Evolutionary conservation across 2,329 filamentous ascomycete species (phyloP), one percentile per base, ranked within the genome.

Genomic region (Penicillium freii): DNA sequence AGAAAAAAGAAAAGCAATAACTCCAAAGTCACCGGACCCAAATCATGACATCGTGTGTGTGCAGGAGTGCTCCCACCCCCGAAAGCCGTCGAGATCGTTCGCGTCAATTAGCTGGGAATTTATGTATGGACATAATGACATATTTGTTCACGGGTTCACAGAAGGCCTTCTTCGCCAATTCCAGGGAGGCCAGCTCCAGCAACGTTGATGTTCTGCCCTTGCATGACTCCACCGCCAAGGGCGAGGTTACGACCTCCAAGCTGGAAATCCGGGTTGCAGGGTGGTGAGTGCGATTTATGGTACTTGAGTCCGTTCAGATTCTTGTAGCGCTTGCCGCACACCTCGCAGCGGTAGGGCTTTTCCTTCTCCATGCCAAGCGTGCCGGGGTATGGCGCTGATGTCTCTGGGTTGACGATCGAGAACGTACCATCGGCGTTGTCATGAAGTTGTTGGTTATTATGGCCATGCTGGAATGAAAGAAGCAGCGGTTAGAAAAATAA

Each of bases 291-390:
- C 62, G 87, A 85, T 75, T 90, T 91, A 78, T 89, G 86, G 72
- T 99, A 99, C 86, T 99, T 99, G 61, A 99, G 84, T 7, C 94
- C 94, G 76, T 99, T 99, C 60, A 99, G 77, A 72, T 99, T 99
- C 86, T 99, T 99, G 80, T 99, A 99, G 51, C 94, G 89, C 81
- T 99, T 99, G 69, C 93, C 92, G 72, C 94, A 99, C 11, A 92
- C 89, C 64, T 97, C 92, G 75, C 94, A 99, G 71, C 92, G 92
- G 74, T 97, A 97, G 3, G 94, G 94, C 80, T 99, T 99, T 80
- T 97, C 93, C 75, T 97, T 99, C 78, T 99, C 94, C 94, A 99
- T 99, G n/a, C 94, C 94, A 36, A 96, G 81, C 1, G 94, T 97
- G 33, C 94, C 94, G 0, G 94, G 94, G 64, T 97, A 99, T 0